These are phyloP conservation scores for Myriosclerotinia curreyana DNA, from an alignment of 2,329 filamentous ascomycete species.

Conservation along the genomic window DNA sequence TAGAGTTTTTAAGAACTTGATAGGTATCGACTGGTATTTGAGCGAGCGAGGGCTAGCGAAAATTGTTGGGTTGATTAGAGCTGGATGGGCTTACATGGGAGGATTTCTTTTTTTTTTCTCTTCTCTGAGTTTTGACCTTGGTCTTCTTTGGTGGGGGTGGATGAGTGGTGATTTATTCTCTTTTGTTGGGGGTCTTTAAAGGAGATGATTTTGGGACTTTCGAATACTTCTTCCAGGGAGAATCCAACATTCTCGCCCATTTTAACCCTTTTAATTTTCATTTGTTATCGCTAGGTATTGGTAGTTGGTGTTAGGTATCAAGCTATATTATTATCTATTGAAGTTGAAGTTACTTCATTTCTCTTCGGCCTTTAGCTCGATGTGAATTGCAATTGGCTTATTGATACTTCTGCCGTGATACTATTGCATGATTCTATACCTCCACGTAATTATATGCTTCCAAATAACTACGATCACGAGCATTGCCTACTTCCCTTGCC, in stretches of 20 bases:
- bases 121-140: background rate
- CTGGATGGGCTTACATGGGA: background rate
- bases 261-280: background rate
- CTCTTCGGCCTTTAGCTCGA: background rate
- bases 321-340: background rate
- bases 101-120: background rate
- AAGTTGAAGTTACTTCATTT: background rate
- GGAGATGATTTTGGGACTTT: constrained; percentile 11
- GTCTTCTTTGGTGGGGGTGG: background rate
- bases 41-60: constrained; percentile 1
- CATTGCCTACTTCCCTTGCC: too few relatives aligned
- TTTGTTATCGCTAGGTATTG: background rate
- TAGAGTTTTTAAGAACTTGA: constrained; percentile 1
- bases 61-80: background rate
- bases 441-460: background rate
- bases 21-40: background rate
- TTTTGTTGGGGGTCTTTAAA: too few relatives aligned
- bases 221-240: constrained; percentile 4
- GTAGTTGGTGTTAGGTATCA: constrained; percentile 3
- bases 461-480: too few relatives aligned
- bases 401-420: background rate
- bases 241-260: constrained; percentile 17
- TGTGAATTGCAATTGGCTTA: background rate
- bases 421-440: background rate
- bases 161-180: background rate